Evolutionary conservation across 1,139 yeast species (phyloP).

Genomic region (Suhomyces bokatorum): DNA sequence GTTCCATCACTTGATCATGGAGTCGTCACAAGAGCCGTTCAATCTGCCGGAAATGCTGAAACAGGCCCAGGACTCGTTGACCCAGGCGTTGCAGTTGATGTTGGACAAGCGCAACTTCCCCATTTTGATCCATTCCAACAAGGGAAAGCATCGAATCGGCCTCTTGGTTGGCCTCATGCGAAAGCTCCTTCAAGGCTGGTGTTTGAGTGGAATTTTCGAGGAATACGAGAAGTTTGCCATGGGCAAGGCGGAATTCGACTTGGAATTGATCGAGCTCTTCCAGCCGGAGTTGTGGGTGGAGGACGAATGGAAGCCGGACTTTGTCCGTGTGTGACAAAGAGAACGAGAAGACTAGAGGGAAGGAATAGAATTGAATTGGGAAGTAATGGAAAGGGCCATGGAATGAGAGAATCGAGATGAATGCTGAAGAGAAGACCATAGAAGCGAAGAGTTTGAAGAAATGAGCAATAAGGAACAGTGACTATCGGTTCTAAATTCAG

Average conservation of each 20-base stretch:
- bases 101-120: slow-evolving; percentile 79
- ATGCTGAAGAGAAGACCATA: too few relatives aligned
- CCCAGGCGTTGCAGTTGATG: slow-evolving; percentile 61
- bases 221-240: slow-evolving; percentile 92
- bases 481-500: too few relatives aligned
- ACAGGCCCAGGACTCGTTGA: slow-evolving; percentile 50
- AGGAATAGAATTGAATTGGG: too few relatives aligned
- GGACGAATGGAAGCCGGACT: slow-evolving; percentile 37
- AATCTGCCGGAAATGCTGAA: slow-evolving; percentile 48
- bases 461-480: neutral
- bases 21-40: slow-evolving; percentile 75
- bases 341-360: neutral
- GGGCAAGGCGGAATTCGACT: slow-evolving; percentile 89
- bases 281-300: slow-evolving; percentile 45
- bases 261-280: slow-evolving; percentile 60
- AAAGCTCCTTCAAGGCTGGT: slow-evolving; percentile 87
- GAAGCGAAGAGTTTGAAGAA: neutral
- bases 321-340: slow-evolving; percentile 27
- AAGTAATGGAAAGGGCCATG: neutral
- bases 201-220: slow-evolving; percentile 87
- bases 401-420: neutral
- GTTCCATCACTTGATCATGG: slow-evolving; percentile 64
- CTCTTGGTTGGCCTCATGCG: slow-evolving; percentile 87
- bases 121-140: slow-evolving; percentile 83
- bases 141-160: slow-evolving; percentile 94